Conservation (phyloP, 208 protist genomes). For the Acanthamoeba triangularis region DNA sequence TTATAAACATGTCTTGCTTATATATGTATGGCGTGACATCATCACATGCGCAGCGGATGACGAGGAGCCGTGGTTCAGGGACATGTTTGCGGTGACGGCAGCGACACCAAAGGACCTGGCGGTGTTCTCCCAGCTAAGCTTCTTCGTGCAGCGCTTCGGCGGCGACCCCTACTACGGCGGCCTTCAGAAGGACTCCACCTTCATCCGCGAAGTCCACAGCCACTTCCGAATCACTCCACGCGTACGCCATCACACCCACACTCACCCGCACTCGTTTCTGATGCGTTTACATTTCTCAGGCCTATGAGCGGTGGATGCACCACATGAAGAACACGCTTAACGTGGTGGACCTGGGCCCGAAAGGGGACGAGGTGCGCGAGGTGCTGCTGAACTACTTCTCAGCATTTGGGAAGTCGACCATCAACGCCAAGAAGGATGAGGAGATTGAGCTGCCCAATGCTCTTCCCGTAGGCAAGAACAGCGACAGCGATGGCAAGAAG, state of each 20-base stretch:
- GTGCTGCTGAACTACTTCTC: not conserved
- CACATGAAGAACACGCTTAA: not conserved
- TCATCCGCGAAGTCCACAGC: not conserved
- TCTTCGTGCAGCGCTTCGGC: conserved; percentile 23
- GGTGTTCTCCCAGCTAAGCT: conserved; percentile 4
- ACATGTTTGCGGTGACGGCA: conserved; percentile 4
- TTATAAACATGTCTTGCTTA: not conserved
- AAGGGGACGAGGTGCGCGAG: not conserved
- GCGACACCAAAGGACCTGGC: not conserved
- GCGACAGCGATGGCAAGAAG: not conserved
- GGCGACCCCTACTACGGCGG: conserved; percentile 20
- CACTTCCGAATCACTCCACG: not conserved
- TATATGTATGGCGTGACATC: not conserved
- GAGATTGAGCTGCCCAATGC: not conserved
- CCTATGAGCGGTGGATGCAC: conserved; percentile 13
- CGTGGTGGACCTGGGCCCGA: not conserved
- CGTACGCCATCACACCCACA: not conserved
- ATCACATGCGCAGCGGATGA: not conserved
- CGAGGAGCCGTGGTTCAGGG: conserved; percentile 32
- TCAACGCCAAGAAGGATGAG: not conserved
- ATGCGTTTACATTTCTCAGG: not conserved
- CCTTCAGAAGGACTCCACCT: conserved; percentile 21
- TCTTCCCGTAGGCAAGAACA: not conserved
- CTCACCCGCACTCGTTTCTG: not conserved
- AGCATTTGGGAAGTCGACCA: not conserved